Evolutionary conservation across 1,139 yeast genomes (phyloP), one percentile per base, ranked within the genome.

Genomic region (Sugiyamaella xylanicola): DNA sequence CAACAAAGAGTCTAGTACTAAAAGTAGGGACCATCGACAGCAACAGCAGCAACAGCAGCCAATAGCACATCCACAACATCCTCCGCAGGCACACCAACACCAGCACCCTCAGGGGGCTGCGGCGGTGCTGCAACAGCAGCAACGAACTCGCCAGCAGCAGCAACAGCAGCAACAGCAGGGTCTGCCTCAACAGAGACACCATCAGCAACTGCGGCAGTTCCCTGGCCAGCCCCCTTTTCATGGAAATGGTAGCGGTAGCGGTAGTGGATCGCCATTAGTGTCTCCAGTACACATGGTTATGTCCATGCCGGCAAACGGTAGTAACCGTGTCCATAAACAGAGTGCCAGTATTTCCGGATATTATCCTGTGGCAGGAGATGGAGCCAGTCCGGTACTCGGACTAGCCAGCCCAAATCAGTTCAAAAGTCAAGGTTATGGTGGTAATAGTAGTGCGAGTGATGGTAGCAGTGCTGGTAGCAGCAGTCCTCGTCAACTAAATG

Each of bases 301-400:
- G n/a, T n/a, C n/a, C n/a, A n/a, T n/a, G n/a, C n/a, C 46, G 25
- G 9, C 5, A 4, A 32, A 13, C 37, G 37, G 37, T 8, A 19
- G 9, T 9, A 35, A 15, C 7, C 49, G 45, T 17, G 17, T 41
- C n/a, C 52, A 48, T 41, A 48, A 48, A 41, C 52, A 48, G 27
- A 48, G 52, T 41, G 52, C 47, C 2, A 48, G 52, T 41, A 40
- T 48, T 13, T 40, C 46, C 9, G 52, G 52, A 9, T 48, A 48
- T 19, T 41, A 48, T 25, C 44, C 51, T n/a, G 29, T 19, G 5
- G 20, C 44, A 4, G 37, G 37, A 8, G 37, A 32, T 32, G 37
- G 37, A 8, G 37, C 37, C 15, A 11, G 15, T n/a, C 37, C 37
- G 37, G 37, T 32, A 32, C 5, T 32, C 4, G 37, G 37, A n/a